Conservation (phyloP, 805 yeast genomes). For the Candida quercuum region DNA sequence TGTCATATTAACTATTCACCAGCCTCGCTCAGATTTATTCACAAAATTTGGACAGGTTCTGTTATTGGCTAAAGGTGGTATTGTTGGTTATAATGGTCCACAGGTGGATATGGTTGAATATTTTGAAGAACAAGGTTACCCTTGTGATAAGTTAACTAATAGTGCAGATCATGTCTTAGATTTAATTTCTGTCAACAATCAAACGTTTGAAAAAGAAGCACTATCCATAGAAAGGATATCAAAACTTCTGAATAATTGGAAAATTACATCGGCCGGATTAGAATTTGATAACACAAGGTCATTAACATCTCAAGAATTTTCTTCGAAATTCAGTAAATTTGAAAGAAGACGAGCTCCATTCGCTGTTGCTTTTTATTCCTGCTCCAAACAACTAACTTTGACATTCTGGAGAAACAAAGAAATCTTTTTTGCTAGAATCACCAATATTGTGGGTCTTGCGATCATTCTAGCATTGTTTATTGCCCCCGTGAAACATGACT, state of each 20-base stretch:
- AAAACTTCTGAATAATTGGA: slow-evolving; percentile 13
- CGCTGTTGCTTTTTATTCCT: slow-evolving; percentile 14
- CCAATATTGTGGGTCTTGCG: slow-evolving; percentile 64
- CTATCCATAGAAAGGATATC: slow-evolving; percentile 14
- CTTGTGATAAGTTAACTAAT: slow-evolving; percentile 58
- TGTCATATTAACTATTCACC: slow-evolving; percentile 75
- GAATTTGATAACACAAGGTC: background rate
- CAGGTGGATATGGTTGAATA: slow-evolving; percentile 43
- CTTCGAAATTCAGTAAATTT: slow-evolving; percentile 7
- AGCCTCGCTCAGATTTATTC: slow-evolving; percentile 73
- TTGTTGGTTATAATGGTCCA: slow-evolving; percentile 63
- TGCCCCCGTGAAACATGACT: slow-evolving; percentile 46
- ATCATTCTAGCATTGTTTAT: slow-evolving; percentile 65
- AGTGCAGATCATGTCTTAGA: slow-evolving; percentile 77
- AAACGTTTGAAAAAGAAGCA: slow-evolving; percentile 11
- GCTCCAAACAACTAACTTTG: slow-evolving; percentile 16
- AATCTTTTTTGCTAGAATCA: slow-evolving; percentile 55
- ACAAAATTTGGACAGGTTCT: slow-evolving; percentile 65
- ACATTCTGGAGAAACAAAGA: slow-evolving; percentile 44
- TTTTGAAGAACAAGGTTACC: slow-evolving; percentile 44
- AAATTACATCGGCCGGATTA: background rate
- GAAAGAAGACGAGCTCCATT: slow-evolving; percentile 16
- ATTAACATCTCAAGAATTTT: slow-evolving; percentile 12
- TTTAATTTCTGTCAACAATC: slow-evolving; percentile 43
- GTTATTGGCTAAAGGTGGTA: slow-evolving; percentile 72